Evolutionary conservation across 179 eudicot genomes (phyloP), one percentile per base, ranked within the genome.

Genomic region (Vitellaria paradoxa): DNA sequence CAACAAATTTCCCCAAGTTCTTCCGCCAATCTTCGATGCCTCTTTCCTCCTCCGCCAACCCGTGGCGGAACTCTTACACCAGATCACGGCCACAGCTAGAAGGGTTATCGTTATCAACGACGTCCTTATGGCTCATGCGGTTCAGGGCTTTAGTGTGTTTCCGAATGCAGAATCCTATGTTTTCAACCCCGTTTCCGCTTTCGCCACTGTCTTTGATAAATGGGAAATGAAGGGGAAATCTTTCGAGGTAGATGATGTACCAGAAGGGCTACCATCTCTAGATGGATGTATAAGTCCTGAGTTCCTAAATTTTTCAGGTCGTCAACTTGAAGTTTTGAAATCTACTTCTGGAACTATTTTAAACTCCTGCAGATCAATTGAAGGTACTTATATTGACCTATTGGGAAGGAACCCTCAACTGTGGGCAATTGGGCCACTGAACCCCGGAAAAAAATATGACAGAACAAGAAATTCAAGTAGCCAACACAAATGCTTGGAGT

Each of bases 351-450:
- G 81, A n/a, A 8, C 2, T n/a, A 61, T 71, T 24, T 52, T 15
- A 5, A 78, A 78, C 71, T 7, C 81, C 0, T 68, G 76, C 71
- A 61, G 45, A 13, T 13, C n/a, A 6, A 63, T 64, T 0, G 81
- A 63, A 53, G 65, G 53, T 50, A 2, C 72, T 6, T 67, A 30
- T 18, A 7, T 76, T 37, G 77, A 75, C 10, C 1, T 46, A 0
- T 13, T 74, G 6, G 50, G 18, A 1, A 56, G 65, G 14, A 67
- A 45, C 46, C 70, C 70, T 30, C 37, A 30, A 23, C 69, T 52
- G n/a, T 82, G 82, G 82, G 82, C 85, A 3, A 57, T 83, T 10
- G 86, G 81, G 46, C 86, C 86, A 24, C 68, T 80, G 14, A 64
- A 30, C 37, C 37, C 37, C 37, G 37, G 37, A 30, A 30, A 30